phyloP scores from a whole-genome alignment of 2,329 filamentous ascomycete species.

The Geosmithia morbida region DNA sequence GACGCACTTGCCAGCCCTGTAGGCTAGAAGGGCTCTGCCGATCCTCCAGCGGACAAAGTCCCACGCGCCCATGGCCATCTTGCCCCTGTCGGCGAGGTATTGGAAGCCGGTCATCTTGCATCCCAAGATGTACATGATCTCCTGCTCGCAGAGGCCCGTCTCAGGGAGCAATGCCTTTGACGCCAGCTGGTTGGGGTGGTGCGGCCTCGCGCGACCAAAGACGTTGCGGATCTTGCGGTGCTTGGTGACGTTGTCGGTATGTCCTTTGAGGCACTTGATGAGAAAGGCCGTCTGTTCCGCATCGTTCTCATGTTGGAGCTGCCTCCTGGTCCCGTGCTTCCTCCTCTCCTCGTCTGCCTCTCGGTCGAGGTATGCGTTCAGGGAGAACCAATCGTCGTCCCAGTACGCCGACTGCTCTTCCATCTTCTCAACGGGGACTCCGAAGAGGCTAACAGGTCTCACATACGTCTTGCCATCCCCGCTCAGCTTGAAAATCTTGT shows the following conservation, averaged over 20 bases:
- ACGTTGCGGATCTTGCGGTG: slow-evolving; percentile 18
- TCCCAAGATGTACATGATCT: slow-evolving; percentile 19
- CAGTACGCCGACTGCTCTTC: slow-evolving; percentile 14
- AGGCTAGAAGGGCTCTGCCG: slow-evolving; percentile 5
- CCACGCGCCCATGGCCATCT: slow-evolving; percentile 19
- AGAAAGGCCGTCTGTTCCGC: neutral
- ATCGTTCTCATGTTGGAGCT: neutral
- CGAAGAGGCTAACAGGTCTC: slow-evolving; percentile 9
- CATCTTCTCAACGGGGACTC: slow-evolving; percentile 13
- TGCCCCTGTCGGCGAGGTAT: slow-evolving; percentile 8
- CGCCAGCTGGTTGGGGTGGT: slow-evolving; percentile 21
- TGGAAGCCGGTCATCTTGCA: slow-evolving; percentile 17
- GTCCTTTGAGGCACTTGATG: slow-evolving; percentile 7
- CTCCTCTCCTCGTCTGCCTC: slow-evolving; percentile 8
- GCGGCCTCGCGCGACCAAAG: slow-evolving; percentile 9
- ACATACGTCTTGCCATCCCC: slow-evolving; percentile 10
- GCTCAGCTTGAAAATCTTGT: slow-evolving; percentile 7
- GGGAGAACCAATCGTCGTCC: slow-evolving; percentile 13
- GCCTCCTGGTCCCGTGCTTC: slow-evolving; percentile 4
- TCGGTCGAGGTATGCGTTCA: slow-evolving; percentile 12
- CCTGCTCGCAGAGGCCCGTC: slow-evolving; percentile 16
- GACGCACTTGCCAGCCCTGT: neutral
- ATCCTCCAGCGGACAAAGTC: slow-evolving; percentile 23
- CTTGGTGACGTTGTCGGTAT: slow-evolving; percentile 16
- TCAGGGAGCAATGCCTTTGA: slow-evolving; percentile 15